Evolutionary conservation across 108 stramenopile genomes (phyloP).

Genomic region (Ochromonas danica): DNA sequence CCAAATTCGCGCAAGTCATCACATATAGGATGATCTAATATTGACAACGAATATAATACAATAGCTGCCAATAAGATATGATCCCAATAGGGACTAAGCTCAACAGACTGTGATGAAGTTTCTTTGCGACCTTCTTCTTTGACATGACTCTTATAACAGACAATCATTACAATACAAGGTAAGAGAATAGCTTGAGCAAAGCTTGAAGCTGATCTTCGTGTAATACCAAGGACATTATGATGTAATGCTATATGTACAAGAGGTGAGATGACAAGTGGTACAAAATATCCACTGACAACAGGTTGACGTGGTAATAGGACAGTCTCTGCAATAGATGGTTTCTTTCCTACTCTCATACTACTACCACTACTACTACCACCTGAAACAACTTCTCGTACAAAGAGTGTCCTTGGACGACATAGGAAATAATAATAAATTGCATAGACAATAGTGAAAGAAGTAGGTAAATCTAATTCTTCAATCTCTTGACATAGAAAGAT

Average conservation of each 20-base stretch:
- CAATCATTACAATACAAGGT: not conserved
- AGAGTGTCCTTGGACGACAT: not conserved
- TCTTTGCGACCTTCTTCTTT: not conserved
- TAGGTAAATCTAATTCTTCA: not conserved
- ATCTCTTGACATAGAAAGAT: not conserved
- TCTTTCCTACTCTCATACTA: not conserved
- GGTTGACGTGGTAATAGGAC: not conserved
- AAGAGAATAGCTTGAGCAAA: not conserved
- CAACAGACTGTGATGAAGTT: not conserved
- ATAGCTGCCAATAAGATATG: not conserved
- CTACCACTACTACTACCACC: too few species aligned
- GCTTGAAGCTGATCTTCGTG: not conserved
- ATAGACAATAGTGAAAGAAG: not conserved
- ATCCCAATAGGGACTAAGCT: too few species aligned
- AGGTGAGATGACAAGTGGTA: not conserved
- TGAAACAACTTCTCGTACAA: not conserved
- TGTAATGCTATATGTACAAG: not conserved
- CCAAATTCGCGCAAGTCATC: not conserved
- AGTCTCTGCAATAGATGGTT: not conserved
- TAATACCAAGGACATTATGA: not conserved
- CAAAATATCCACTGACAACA: not conserved
- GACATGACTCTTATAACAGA: not conserved
- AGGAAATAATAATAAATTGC: not conserved
- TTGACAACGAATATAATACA: not conserved
- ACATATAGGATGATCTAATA: not conserved